Conservation (phyloP, 2,329 filamentous ascomycete species). For the Anthostomella pinea region DNA sequence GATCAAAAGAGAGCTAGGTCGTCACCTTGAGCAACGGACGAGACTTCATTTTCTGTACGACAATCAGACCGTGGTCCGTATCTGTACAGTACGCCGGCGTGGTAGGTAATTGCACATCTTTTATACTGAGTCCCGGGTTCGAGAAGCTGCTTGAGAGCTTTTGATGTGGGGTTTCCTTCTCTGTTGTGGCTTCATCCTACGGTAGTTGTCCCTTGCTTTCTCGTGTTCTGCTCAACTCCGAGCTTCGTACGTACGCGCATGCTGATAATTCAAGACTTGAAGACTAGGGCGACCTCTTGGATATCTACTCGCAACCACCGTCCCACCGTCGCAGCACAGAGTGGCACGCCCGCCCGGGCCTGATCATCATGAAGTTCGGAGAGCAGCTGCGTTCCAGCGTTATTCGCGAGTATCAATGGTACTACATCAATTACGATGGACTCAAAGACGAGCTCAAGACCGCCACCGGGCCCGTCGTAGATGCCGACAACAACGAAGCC, state of each 20-base stretch:
- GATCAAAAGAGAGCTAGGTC: slow-evolving; percentile 23
- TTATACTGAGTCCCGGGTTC: too few species aligned
- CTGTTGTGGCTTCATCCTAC: too few species aligned
- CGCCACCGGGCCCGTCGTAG: slow-evolving; percentile 50
- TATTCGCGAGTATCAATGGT: slow-evolving; percentile 96
- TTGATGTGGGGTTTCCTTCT: too few species aligned
- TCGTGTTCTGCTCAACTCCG: too few species aligned
- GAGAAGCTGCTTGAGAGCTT: too few species aligned
- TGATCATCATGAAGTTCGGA: slow-evolving; percentile 78
- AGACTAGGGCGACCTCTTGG: slow-evolving; percentile 20
- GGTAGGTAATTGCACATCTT: too few species aligned
- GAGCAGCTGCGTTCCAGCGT: slow-evolving; percentile 94
- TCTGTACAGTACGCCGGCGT: too few species aligned
- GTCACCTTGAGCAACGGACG: too few species aligned
- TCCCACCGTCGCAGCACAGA: slow-evolving; percentile 8
- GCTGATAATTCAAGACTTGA: slow-evolving; percentile 47
- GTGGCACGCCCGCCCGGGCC: slow-evolving; percentile 42
- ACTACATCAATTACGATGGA: slow-evolving; percentile 97
- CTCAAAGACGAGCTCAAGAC: slow-evolving; percentile 84
- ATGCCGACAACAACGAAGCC: slow-evolving; percentile 38
- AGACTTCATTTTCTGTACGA: too few species aligned
- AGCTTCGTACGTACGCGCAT: slow-evolving; percentile 30
- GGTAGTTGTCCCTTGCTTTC: too few species aligned
- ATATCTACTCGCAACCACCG: slow-evolving; percentile 16
- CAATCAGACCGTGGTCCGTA: too few species aligned